Conservation (phyloP, 2,329 filamentous ascomycete species). For the Trichothecium roseum region DNA sequence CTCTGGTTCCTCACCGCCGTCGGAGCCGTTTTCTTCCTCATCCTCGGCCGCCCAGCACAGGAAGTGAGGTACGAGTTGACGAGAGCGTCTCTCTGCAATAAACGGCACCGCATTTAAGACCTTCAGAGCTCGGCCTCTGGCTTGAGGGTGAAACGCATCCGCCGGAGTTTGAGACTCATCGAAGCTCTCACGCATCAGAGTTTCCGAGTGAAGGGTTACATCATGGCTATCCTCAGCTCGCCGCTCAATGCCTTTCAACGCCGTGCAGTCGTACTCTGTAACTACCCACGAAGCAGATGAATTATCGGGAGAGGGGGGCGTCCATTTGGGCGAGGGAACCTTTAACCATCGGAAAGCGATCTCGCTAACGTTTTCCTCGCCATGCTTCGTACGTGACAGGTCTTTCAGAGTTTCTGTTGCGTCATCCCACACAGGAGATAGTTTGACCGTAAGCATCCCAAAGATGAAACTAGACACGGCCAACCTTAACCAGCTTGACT, state of each 20-base stretch:
- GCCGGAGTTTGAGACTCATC: conserved; percentile 50
- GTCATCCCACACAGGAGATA: conserved; percentile 83
- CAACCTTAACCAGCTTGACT: conserved; percentile 55
- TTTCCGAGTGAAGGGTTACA: conserved; percentile 39
- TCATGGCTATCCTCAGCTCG: conserved; percentile 40
- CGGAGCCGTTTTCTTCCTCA: conserved; percentile 23
- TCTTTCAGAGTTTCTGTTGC: conserved; percentile 64
- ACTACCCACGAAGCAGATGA: conserved; percentile 27
- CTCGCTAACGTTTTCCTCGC: conserved; percentile 62
- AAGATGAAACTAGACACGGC: conserved; percentile 78
- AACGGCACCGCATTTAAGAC: conserved; percentile 64
- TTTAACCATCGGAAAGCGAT: conserved; percentile 73
- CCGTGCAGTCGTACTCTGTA: conserved; percentile 79
- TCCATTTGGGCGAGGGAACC: conserved; percentile 43
- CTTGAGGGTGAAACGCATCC: conserved; percentile 39
- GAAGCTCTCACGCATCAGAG: conserved; percentile 53
- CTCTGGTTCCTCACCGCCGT: conserved; percentile 22
- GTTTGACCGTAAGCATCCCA: conserved; percentile 75
- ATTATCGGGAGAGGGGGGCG: conserved; percentile 26
- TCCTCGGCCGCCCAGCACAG: conserved; percentile 63
- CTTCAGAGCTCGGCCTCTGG: conserved; percentile 69
- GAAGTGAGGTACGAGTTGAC: conserved; percentile 75
- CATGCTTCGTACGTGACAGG: conserved; percentile 58
- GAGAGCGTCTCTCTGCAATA: conserved; percentile 77
- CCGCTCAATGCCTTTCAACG: conserved; percentile 50